Conservation (phyloP, 805 yeast species). For the Nakazawaea ambrosiae region DNA sequence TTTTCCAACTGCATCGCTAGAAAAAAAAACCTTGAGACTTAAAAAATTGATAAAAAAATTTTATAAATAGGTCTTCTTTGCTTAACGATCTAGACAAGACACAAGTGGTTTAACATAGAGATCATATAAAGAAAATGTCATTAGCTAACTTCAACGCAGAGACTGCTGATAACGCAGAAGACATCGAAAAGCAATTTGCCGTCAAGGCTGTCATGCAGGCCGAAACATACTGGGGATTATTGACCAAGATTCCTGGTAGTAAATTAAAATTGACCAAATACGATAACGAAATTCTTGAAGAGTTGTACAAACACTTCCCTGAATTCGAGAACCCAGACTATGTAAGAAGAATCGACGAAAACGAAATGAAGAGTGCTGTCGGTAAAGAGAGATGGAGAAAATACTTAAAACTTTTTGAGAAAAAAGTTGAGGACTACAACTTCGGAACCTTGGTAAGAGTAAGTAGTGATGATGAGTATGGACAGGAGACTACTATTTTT, state of each 20-base stretch:
- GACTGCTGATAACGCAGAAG: constrained; percentile 89
- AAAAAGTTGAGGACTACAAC: constrained; percentile 79
- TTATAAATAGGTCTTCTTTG: too few relatives aligned
- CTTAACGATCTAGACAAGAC: too few relatives aligned
- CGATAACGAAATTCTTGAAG: constrained; percentile 64
- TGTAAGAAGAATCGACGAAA: constrained; percentile 59
- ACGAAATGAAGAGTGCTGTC: constrained; percentile 66
- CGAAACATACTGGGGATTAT: constrained; percentile 84
- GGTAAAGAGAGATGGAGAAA: constrained; percentile 92
- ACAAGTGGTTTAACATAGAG: not conserved
- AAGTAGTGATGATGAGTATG: constrained; percentile 66
- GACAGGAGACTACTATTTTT: constrained; percentile 78
- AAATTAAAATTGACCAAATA: constrained; percentile 62
- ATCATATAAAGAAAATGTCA: constrained; percentile 15
- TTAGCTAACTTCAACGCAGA: constrained; percentile 64
- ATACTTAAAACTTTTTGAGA: constrained; percentile 77
- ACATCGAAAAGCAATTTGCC: constrained; percentile 95
- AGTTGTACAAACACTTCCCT: constrained; percentile 72
- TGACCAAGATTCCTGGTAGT: constrained; percentile 72
- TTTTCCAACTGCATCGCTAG: not conserved
- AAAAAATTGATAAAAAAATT: not conserved
- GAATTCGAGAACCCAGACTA: constrained; percentile 62
- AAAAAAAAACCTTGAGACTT: not conserved
- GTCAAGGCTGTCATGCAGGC: constrained; percentile 96
- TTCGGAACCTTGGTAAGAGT: constrained; percentile 90